phyloP scores from a whole-genome alignment of 495 filamentous ascomycete genomes.

The Chlorociboria aeruginascens region DNA sequence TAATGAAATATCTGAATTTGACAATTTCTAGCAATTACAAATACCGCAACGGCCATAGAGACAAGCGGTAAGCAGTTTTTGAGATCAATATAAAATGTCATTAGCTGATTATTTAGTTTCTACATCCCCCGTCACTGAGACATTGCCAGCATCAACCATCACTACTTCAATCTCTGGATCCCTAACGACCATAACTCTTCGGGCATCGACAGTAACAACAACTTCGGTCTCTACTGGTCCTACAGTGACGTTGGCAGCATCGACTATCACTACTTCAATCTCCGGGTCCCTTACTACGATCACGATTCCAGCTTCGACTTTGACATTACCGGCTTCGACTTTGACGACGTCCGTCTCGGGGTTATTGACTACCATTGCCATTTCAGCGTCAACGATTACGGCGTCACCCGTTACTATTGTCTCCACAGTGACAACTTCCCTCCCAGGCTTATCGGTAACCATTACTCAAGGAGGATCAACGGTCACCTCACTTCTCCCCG shows the following conservation, averaged over 20 bases:
- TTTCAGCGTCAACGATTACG: constrained; percentile 4
- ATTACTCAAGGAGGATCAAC: background rate
- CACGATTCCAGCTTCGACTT: constrained; percentile 1
- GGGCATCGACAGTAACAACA: too few relatives aligned
- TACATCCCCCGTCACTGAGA: constrained; percentile 18
- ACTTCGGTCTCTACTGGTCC: too few relatives aligned
- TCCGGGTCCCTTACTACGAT: constrained; percentile 15
- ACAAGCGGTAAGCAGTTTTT: constrained; percentile 1
- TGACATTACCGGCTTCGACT: background rate
- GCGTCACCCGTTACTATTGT: background rate
- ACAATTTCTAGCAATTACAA: too few relatives aligned
- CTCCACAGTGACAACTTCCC: constrained; percentile 2
- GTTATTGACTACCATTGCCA: constrained; percentile 2
- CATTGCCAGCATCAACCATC: constrained; percentile 18
- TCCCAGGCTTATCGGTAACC: constrained; percentile 1
- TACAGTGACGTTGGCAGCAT: too few relatives aligned
- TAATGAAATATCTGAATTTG: too few relatives aligned
- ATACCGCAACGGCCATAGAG: background rate
- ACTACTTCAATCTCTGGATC: constrained; percentile 7
- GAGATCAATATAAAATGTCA: too few relatives aligned
- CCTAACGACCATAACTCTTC: background rate
- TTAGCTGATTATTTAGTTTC: background rate
- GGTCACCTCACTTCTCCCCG: background rate
- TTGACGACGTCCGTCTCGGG: constrained; percentile 3
- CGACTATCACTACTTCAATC: constrained; percentile 8